A percentile compares a stretch with the other conserved stretches of the same genome.
phyloP scores from a whole-genome alignment of 805 yeast species.

The Candida ulmi region DNA sequence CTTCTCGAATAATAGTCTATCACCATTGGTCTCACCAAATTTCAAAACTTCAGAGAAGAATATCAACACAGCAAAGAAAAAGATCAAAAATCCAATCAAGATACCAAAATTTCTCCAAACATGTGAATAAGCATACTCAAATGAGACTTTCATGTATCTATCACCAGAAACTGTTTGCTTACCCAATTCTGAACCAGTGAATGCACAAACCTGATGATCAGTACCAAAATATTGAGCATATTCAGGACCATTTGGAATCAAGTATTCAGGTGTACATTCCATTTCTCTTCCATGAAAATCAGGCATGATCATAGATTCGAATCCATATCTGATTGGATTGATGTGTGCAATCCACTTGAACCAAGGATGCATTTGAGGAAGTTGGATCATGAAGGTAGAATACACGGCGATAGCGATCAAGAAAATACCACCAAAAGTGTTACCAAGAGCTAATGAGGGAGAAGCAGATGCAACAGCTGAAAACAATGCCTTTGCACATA shows the following conservation, averaged over 20 bases:
- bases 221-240: slow-evolving; percentile 34
- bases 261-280: slow-evolving; percentile 37
- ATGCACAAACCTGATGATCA: slow-evolving; percentile 45
- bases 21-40: slow-evolving; percentile 24
- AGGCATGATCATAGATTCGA: slow-evolving; percentile 57
- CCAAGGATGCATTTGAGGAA: slow-evolving; percentile 62
- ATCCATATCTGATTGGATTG: slow-evolving; percentile 50
- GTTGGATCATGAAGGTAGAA: slow-evolving; percentile 58
- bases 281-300: slow-evolving; percentile 55
- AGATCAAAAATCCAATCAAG: slow-evolving; percentile 44
- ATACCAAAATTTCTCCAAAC: slow-evolving; percentile 76
- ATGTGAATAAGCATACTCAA: slow-evolving; percentile 47
- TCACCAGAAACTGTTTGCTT: slow-evolving; percentile 48
- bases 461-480: slow-evolving; percentile 44
- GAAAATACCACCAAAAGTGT: slow-evolving; percentile 49
- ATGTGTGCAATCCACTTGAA: slow-evolving; percentile 57
- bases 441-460: slow-evolving; percentile 48
- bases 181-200: slow-evolving; percentile 57
- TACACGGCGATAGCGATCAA: slow-evolving; percentile 47
- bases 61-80: slow-evolving; percentile 49
- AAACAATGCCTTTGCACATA: slow-evolving; percentile 44
- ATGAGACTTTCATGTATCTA: slow-evolving; percentile 42
- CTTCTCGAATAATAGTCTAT: slow-evolving; percentile 45
- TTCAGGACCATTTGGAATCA: slow-evolving; percentile 54
- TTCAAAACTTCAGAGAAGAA: slow-evolving; percentile 43